Base-by-base conservation (phyloP, 192 early-diverging fungal genomes). In the Coemansia furcata region DNA sequence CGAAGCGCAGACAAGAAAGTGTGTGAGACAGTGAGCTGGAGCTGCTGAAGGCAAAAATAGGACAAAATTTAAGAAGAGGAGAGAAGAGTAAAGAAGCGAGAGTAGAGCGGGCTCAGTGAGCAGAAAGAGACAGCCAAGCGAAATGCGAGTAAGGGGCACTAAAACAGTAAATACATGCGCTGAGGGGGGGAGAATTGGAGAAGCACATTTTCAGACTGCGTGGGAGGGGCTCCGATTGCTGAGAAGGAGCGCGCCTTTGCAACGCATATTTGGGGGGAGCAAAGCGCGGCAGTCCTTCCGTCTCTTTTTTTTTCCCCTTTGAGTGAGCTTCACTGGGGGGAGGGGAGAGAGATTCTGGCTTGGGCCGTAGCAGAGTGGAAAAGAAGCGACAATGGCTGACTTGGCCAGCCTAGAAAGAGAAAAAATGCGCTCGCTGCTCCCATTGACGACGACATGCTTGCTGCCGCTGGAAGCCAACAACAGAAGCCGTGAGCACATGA, bases 181-280 rank as follows among this genome's bases (percentile, higher is more conserved):
- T 33, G 35, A n/a, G 57, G 19, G 57, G 35, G 33, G 57, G 17
- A n/a, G 50, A 47, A 21, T 47, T 47, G 32, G 50, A 29, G 52
- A 29, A 6, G 26, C 57, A 36, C 57, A 59, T 59, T 59, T 59
- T 59, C 57, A 33, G 52, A 30, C 52, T 55, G 52, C 52, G 57
- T 36, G 57, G 57, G 57, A 59, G 57, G 57, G 57, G 57, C 19
- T 59, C 57, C 37, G 57, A 59, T 59, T 59, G 57, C 57, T 59
- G 57, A 59, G 52, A 54, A 47, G 37, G 44, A 52, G 52, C 6
- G 61, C 61, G 61, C 61, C 61, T 62, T 62, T 62, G 42, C 61
- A 17, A 55, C 19, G 58, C 58, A 60, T 60, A 60, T 60, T 60
- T 60, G 58, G 58, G 58, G 52, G 15, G n/a, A 44, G 44, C 44